Evolutionary conservation across 2,329 filamentous ascomycete species (phyloP).

Genomic region (Colletotrichum trifolii): DNA sequence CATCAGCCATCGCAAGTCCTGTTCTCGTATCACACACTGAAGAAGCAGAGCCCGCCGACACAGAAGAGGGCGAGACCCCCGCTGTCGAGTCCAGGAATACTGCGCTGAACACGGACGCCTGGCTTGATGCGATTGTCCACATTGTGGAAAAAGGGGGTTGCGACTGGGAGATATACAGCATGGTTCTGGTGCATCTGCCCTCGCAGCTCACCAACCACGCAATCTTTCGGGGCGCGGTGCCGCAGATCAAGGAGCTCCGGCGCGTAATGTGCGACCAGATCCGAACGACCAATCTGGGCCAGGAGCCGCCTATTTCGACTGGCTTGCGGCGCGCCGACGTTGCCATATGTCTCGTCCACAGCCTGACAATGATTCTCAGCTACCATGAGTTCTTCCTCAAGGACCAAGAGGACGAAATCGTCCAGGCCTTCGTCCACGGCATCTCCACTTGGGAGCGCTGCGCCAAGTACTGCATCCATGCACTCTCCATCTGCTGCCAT

Average conservation of each 20-base stretch:
- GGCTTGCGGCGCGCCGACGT: conserved; percentile 89
- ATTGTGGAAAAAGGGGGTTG: conserved; percentile 75
- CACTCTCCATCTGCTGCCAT: conserved; percentile 92
- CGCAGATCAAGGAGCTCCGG: conserved; percentile 80
- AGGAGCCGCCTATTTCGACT: conserved; percentile 82
- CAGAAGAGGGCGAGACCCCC: conserved; percentile 19
- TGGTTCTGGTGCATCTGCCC: conserved; percentile 85
- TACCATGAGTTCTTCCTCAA: conserved; percentile 89
- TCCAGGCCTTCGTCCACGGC: conserved; percentile 86
- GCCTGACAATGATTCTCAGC: conserved; percentile 86
- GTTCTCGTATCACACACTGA: conserved; percentile 58
- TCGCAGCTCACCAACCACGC: conserved; percentile 91
- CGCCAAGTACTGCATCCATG: conserved; percentile 93
- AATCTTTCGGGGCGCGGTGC: conserved; percentile 79
- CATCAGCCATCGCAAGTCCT: conserved; percentile 59
- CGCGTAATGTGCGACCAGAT: conserved; percentile 85
- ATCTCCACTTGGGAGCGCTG: conserved; percentile 87
- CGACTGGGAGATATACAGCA: conserved; percentile 95
- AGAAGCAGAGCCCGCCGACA: conserved; percentile 35
- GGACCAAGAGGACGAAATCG: conserved; percentile 88
- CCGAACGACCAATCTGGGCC: conserved; percentile 74
- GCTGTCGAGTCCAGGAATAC: conserved; percentile 46
- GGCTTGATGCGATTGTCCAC: conserved; percentile 82
- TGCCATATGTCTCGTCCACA: conserved; percentile 87
- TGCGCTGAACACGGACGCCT: conserved; percentile 70